Evolutionary conservation across 2,329 filamentous ascomycete species (phyloP).

Genomic region (Aspergillus japonicus): DNA sequence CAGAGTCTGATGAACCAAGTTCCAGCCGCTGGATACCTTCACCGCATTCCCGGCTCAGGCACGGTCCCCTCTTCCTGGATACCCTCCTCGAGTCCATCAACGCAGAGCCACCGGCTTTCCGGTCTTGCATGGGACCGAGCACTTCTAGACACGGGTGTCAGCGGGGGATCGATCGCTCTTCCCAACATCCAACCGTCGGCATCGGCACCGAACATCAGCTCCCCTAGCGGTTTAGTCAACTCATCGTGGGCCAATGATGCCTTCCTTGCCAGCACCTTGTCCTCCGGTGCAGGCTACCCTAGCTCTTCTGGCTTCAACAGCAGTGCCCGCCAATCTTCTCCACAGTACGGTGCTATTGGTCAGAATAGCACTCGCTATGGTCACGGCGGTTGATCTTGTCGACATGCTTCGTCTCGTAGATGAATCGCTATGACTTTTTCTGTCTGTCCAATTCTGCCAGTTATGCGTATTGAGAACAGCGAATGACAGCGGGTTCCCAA

Average conservation of each 20-base stretch:
- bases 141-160: constrained; percentile 14
- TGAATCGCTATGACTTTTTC: neutral
- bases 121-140: constrained; percentile 28
- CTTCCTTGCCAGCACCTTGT: constrained; percentile 35
- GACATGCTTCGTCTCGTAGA: neutral
- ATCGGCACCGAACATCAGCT: neutral
- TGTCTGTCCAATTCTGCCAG: neutral
- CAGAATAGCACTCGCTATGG: constrained; percentile 48
- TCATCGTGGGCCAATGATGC: constrained; percentile 38
- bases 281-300: constrained; percentile 26
- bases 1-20: constrained; percentile 29
- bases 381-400: constrained; percentile 45
- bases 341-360: constrained; percentile 43
- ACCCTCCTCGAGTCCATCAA: constrained; percentile 16
- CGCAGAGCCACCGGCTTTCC: constrained; percentile 18
- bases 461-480: neutral
- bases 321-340: constrained; percentile 27
- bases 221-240: constrained; percentile 27
- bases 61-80: constrained; percentile 26
- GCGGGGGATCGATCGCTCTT: constrained; percentile 20
- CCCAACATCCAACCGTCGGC: constrained; percentile 27
- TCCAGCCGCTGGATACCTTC: constrained; percentile 20
- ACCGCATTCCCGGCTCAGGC: constrained; percentile 13
- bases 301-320: constrained; percentile 22
- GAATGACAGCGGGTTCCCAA: neutral